Evolutionary conservation across 176 grass and related monocot genomes (phyloP).

Genomic region (Areca catechu): DNA sequence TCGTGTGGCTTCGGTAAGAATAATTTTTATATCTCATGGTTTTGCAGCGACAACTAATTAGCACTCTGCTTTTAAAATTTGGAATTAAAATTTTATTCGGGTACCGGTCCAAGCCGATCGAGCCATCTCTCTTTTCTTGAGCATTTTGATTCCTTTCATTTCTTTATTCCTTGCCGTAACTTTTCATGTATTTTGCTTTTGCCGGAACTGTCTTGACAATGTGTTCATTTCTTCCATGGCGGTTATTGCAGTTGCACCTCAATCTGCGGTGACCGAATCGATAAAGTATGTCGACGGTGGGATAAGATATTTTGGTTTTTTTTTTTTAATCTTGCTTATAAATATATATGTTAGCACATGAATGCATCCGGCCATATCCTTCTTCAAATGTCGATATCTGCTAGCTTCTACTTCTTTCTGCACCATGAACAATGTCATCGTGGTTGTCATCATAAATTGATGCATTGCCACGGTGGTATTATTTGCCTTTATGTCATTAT

Average conservation of each 20-base stretch:
- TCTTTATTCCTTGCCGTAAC: neutral
- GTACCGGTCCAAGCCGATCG: neutral
- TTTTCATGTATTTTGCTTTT: neutral
- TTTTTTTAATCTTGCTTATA: no score
- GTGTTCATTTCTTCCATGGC: neutral
- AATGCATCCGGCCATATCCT: no score
- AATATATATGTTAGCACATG: no score
- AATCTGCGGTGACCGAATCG: no score
- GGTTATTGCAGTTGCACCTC: constrained; percentile 3
- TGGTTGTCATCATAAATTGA: no score
- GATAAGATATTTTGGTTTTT: no score
- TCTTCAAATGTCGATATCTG: no score
- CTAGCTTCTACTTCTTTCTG: no score
- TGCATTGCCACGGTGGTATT: no score
- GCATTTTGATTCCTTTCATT: neutral
- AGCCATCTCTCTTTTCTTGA: neutral
- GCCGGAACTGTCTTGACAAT: neutral
- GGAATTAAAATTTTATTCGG: neutral
- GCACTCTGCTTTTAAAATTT: neutral
- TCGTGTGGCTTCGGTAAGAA: neutral
- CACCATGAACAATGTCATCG: no score
- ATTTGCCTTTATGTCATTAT: no score
- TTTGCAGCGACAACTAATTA: neutral
- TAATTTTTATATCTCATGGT: neutral
- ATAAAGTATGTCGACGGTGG: no score